A percentile compares a stretch with the other conserved stretches of the same genome.
These are phyloP conservation scores for Leishmania aethiopica DNA, from an alignment of 208 protist genomes.

Conservation along the genomic window DNA sequence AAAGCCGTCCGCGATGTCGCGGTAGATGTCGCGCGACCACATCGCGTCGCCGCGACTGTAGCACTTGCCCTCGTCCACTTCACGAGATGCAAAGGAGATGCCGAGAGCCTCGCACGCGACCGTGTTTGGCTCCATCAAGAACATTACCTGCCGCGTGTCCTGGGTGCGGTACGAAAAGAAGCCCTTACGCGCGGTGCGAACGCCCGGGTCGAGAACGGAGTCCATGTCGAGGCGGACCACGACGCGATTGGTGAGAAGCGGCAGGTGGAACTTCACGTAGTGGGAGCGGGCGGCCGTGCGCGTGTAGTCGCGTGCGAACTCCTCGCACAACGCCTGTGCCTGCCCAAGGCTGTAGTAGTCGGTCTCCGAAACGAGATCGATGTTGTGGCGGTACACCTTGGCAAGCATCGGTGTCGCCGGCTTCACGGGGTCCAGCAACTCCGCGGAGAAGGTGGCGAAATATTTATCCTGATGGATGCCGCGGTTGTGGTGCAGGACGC, in stretches of 20 bases:
- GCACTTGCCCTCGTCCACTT: constrained; percentile 23
- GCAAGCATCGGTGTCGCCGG: constrained; percentile 46
- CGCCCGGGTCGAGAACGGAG: constrained; percentile 33
- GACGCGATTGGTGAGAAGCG: constrained; percentile 46
- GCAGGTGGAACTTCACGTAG: constrained; percentile 18
- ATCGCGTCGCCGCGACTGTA: constrained; percentile 31
- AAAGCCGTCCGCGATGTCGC: constrained; percentile 72
- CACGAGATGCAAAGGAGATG: constrained; percentile 48
- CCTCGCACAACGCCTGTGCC: constrained; percentile 60
- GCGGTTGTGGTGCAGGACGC: constrained; percentile 49
- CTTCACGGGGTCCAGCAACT: constrained; percentile 33
- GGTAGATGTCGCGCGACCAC: constrained; percentile 31
- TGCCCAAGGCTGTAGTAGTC: constrained; percentile 72
- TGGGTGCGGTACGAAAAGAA: constrained; percentile 68
- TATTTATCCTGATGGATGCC: constrained; percentile 57
- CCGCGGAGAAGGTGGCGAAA: constrained; percentile 49
- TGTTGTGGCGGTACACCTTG: constrained; percentile 57
- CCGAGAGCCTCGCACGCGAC: constrained; percentile 49
- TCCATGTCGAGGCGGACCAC: constrained; percentile 44
- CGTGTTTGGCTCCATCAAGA: constrained; percentile 69
- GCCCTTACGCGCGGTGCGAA: constrained; percentile 24
- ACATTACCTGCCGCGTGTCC: constrained; percentile 53
- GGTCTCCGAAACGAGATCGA: constrained; percentile 45
- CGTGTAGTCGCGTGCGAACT: constrained; percentile 63
- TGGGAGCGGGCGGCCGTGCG: background rate